These are phyloP conservation scores for Glycine latifolia DNA, from an alignment of 306 rosid species.

Conservation along the genomic window DNA sequence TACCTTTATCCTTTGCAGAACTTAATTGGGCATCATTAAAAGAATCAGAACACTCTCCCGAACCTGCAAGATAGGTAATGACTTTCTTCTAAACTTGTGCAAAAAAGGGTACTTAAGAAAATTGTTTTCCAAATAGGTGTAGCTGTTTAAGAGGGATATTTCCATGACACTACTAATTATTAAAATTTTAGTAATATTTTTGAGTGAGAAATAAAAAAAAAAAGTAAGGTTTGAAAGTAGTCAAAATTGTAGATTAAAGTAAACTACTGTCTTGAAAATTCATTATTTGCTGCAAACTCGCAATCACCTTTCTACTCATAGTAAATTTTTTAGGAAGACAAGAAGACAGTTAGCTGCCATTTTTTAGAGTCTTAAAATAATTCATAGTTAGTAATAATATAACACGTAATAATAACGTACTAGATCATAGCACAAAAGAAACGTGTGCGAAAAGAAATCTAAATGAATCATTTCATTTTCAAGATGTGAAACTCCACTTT, in stretches of 20 bases:
- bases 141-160: neutral
- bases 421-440: neutral
- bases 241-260: neutral
- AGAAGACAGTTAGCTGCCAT: neutral
- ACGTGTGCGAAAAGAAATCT: slow-evolving; percentile 1
- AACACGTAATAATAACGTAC: neutral
- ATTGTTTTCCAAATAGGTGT: neutral
- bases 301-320: neutral
- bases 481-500: neutral
- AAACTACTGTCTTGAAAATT: neutral
- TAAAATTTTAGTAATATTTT: neutral
- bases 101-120: neutral
- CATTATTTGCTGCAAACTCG: neutral
- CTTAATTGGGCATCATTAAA: neutral
- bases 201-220: neutral
- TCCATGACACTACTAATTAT: too few relatives aligned
- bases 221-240: neutral
- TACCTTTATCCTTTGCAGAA: neutral
- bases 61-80: neutral
- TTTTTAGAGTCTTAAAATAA: neutral
- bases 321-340: neutral
- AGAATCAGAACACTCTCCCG: neutral
- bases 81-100: neutral
- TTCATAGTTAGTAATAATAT: neutral
- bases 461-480: neutral